phyloP scores from a whole-genome alignment of 2,329 filamentous ascomycete genomes.

The Scedosporium dehoogii region DNA sequence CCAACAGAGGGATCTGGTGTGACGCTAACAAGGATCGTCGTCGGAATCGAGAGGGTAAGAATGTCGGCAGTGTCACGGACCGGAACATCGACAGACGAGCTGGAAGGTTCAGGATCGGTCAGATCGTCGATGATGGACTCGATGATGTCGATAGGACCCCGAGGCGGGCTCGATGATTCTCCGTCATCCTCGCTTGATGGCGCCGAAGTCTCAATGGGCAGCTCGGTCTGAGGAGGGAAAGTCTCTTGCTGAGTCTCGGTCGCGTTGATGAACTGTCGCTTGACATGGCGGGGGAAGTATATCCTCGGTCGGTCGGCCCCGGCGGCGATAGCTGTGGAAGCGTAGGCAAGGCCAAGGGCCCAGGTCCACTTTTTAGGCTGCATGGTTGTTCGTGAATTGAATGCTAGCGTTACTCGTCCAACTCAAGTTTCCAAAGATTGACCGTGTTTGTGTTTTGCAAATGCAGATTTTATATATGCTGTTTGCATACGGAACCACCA shows the following conservation, averaged over 20 bases:
- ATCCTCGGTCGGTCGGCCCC: conserved; percentile 36
- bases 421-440: conserved; percentile 10
- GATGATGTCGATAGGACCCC: neutral
- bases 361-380: conserved; percentile 35
- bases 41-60: conserved; percentile 6
- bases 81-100: conserved; percentile 4
- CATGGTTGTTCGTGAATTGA: conserved; percentile 29
- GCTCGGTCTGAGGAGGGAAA: conserved; percentile 13
- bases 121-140: conserved; percentile 7
- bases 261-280: conserved; percentile 36
- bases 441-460: neutral
- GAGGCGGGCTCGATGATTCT: neutral
- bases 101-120: neutral
- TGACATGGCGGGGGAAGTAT: conserved; percentile 48
- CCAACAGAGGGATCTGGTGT: conserved; percentile 2
- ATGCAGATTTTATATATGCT: neutral
- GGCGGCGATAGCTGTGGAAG: conserved; percentile 33
- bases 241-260: conserved; percentile 24
- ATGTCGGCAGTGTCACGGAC: conserved; percentile 9
- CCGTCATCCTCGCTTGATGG: neutral
- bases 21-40: conserved; percentile 7
- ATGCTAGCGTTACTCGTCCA: conserved; percentile 1
- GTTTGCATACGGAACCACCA: neutral
- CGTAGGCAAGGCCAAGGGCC: conserved; percentile 38
- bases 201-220: neutral